phyloP scores from a whole-genome alignment of 805 yeast genomes.

The Teunomyces atbi region DNA sequence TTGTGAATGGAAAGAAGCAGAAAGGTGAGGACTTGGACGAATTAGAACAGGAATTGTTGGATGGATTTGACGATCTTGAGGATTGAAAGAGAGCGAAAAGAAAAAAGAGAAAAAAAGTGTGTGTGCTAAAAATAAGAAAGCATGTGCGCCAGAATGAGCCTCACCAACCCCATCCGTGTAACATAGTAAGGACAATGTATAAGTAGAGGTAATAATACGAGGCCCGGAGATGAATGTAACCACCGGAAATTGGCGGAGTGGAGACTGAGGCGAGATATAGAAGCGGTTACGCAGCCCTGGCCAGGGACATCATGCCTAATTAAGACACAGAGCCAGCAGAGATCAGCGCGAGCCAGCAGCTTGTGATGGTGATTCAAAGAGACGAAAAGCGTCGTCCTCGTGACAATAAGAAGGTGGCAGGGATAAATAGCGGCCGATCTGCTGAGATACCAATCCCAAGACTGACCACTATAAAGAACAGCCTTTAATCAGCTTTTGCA shows the following conservation, averaged over 20 bases:
- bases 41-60: constrained; percentile 50
- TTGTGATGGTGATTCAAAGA: not conserved
- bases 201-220: not conserved
- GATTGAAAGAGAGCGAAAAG: constrained; percentile 12
- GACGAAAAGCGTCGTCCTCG: not conserved
- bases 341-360: not conserved
- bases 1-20: constrained; percentile 8
- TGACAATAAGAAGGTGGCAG: not conserved
- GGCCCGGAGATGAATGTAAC: too few relatives aligned
- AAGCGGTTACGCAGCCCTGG: not conserved
- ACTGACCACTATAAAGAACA: not conserved
- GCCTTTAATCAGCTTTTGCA: not conserved
- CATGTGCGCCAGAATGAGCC: not conserved
- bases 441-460: not conserved
- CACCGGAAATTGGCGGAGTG: too few relatives aligned
- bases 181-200: not conserved
- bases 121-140: not conserved
- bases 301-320: not conserved
- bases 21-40: constrained; percentile 35
- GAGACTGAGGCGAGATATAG: not conserved
- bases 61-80: constrained; percentile 50
- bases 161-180: not conserved
- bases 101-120: not conserved
- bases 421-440: not conserved
- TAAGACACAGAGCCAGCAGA: not conserved